A percentile compares a stretch with the other conserved stretches of the same genome.
Evolutionary conservation across 768 basidiomycete species (phyloP).

Genomic region (Lentinus brumalis): DNA sequence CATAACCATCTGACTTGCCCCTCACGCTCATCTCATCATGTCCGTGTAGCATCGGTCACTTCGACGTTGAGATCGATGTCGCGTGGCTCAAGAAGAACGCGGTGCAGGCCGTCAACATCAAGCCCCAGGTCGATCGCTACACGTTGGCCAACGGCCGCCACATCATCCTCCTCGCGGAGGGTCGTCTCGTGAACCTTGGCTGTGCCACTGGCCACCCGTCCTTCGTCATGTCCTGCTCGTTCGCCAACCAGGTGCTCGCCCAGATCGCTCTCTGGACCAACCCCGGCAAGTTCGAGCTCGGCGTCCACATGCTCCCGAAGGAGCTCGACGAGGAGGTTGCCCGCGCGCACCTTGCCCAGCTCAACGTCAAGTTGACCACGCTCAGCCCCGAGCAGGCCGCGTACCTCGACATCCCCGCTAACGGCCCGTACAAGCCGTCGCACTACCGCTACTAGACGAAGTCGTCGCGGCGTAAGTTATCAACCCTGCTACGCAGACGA

Average conservation of each 20-base stretch:
- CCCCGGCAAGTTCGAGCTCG: conserved; percentile 89
- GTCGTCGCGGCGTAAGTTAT: conserved; percentile 13
- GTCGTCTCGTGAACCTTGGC: conserved; percentile 98
- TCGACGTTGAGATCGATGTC: conserved; percentile 92
- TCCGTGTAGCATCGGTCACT: conserved; percentile 72
- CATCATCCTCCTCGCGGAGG: conserved; percentile 96
- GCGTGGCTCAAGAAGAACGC: conserved; percentile 98
- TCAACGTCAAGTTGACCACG: conserved; percentile 92
- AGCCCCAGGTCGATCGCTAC: conserved; percentile 98
- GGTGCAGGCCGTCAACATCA: conserved; percentile 81
- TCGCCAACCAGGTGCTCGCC: conserved; percentile 97
- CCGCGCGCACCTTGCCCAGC: conserved; percentile 87
- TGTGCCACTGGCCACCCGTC: conserved; percentile 99
- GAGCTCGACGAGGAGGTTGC: conserved; percentile 99
- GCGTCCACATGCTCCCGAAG: conserved; percentile 99
- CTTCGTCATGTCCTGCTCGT: conserved; percentile 99
- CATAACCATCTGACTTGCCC: not conserved
- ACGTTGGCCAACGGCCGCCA: conserved; percentile 92
- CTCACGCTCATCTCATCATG: conserved; percentile 13
- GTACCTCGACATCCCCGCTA: conserved; percentile 88
- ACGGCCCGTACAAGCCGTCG: conserved; percentile 76
- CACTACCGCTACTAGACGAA: conserved; percentile 65
- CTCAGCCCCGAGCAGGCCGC: conserved; percentile 72
- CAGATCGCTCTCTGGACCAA: conserved; percentile 98
- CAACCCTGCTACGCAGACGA: conserved; percentile 11